Percentiles rank a stretch among this genome's conserved stretches.
Conservation (phyloP, 129 eudicot genomes). For the Solidago caesia region DNA sequence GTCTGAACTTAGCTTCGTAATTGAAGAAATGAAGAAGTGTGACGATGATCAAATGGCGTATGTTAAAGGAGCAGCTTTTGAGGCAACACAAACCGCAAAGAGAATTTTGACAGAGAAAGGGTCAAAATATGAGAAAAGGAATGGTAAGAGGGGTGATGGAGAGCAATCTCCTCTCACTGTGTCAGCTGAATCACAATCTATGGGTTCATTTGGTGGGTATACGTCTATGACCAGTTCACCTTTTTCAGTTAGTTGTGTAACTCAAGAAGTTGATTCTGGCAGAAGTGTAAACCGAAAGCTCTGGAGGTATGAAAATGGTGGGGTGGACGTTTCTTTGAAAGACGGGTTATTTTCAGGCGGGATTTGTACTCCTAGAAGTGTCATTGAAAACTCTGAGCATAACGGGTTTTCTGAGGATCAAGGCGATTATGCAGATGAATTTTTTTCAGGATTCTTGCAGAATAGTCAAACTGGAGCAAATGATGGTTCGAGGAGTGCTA, state of each 20-base stretch:
- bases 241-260: constrained; percentile 40
- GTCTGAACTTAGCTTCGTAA: constrained; percentile 62
- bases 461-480: constrained; percentile 33
- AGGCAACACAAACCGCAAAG: constrained; percentile 76
- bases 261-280: constrained; percentile 28
- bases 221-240: constrained; percentile 50
- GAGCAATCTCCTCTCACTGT: background rate
- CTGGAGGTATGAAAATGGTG: constrained; percentile 42
- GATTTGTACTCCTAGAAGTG: constrained; percentile 37
- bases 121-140: constrained; percentile 24
- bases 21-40: constrained; percentile 78
- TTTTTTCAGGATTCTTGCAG: constrained; percentile 47
- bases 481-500: constrained; percentile 38
- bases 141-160: constrained; percentile 3
- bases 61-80: constrained; percentile 86
- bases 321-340: constrained; percentile 57
- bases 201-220: background rate
- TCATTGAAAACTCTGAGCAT: constrained; percentile 38
- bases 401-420: constrained; percentile 29
- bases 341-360: constrained; percentile 60
- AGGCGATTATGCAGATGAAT: constrained; percentile 40
- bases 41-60: constrained; percentile 78
- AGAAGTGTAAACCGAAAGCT: constrained; percentile 63
- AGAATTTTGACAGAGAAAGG: constrained; percentile 50
- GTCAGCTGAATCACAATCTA: background rate